Evolutionary conservation across 139 green algal genomes (phyloP), one percentile per base, ranked within the genome.

Genomic region (Volvox africanus): DNA sequence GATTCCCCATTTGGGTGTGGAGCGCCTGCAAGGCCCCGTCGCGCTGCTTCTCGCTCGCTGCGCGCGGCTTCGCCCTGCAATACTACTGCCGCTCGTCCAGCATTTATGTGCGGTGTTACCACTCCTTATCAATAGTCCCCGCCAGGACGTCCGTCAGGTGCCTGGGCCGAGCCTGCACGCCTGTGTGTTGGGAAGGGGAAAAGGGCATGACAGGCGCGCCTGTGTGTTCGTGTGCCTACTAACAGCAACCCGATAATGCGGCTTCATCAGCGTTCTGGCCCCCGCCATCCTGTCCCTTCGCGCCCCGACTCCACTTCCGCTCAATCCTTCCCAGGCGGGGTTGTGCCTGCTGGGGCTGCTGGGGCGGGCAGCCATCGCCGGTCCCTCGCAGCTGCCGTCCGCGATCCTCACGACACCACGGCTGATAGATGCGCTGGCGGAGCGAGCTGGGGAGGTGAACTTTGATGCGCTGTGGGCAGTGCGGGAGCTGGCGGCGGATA

Each of bases 41-140:
- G 86, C 86, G n/a, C 73, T 90, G 86, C 86, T 90, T 50, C 71
- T 90, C 44, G 86, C 71, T 1, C 55, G 73, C 30, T 83, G 86
- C 86, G n/a, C 86, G 26, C 50, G 50, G 20, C 86, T 90, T 69
- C 73, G 35, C 24, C 86, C 86, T 13, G 14, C 86, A 1, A 37
- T 90, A 69, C 86, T 90, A 32, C 20, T 35, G 86, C 86, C 86
- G 30, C 50, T 83, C 20, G n/a, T 44, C 12, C 33, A 32, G 19
- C 35, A 33, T 0, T 16, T 90, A 14, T 83, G 71, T 32, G 86
- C 35, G 2, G 86, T 32, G 50, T 44, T 90, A 55, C 86, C 86
- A 69, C n/a, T n/a, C 24, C 86, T 90, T 50, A 19, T 90, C n/a
- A 67, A 26, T 30, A 90, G 73, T 21, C 50, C 30, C 19, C 50